Conservation (phyloP, 768 basidiomycete species). For the Mycena pura region DNA sequence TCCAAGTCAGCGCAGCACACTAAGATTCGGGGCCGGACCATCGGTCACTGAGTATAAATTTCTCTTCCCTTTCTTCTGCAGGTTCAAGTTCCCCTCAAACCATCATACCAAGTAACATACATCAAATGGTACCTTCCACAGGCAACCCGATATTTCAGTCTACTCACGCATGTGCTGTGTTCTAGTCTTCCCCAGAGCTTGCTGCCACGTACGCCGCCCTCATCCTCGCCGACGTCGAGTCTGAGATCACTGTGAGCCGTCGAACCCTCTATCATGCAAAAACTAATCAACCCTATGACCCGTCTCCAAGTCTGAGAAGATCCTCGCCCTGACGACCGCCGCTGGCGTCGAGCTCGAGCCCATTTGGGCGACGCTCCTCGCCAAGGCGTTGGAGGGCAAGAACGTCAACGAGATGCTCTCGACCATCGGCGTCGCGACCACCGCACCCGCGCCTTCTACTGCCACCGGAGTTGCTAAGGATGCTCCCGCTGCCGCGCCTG, state of each 20-base stretch:
- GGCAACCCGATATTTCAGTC: neutral
- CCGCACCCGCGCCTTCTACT: neutral
- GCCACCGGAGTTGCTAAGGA: neutral
- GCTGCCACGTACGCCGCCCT: conserved; percentile 84
- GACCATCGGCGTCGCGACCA: conserved; percentile 63
- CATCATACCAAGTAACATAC: no score
- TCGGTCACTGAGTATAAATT: no score
- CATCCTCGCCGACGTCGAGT: conserved; percentile 82
- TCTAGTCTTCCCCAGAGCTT: conserved; percentile 56
- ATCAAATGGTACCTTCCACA: neutral
- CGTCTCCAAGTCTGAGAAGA: conserved; percentile 69
- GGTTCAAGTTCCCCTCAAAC: no score
- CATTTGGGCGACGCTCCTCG: conserved; percentile 86
- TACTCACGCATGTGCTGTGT: neutral
- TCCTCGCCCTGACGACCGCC: conserved; percentile 66
- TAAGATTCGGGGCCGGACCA: no score
- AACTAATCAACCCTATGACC: neutral
- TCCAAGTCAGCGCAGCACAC: no score
- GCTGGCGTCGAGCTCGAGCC: conserved; percentile 77
- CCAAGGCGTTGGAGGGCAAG: conserved; percentile 87
- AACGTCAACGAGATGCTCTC: conserved; percentile 79
- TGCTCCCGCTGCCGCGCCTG: neutral
- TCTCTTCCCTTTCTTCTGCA: no score
- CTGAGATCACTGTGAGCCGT: conserved; percentile 78
- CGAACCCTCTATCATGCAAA: no score